These are phyloP conservation scores for Beta corolliflora DNA, from an alignment of 179 eudicot genomes.

Conservation along the genomic window DNA sequence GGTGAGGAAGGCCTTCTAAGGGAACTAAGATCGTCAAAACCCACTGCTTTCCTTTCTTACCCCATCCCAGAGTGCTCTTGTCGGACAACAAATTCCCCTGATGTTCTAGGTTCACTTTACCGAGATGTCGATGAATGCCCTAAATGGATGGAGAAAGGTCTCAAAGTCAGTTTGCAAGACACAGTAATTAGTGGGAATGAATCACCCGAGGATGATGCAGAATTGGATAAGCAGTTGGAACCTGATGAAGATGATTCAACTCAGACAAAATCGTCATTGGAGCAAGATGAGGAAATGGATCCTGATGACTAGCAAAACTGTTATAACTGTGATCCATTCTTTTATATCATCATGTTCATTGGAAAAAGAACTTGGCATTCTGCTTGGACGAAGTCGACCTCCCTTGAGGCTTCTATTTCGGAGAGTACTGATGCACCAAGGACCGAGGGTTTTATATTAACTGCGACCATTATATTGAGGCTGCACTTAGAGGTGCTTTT, in stretches of 20 bases:
- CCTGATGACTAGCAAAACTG: slow-evolving; percentile 58
- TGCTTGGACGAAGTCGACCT: slow-evolving; percentile 1
- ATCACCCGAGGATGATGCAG: slow-evolving; percentile 58
- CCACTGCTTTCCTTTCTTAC: slow-evolving; percentile 67
- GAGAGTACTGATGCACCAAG: slow-evolving; percentile 15
- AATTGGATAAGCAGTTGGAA: slow-evolving; percentile 49
- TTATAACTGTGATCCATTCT: slow-evolving; percentile 15
- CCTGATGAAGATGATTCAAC: slow-evolving; percentile 43
- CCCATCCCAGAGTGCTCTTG: slow-evolving; percentile 97
- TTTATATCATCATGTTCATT: slow-evolving; percentile 12
- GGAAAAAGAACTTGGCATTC: not conserved
- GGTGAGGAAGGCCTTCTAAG: slow-evolving; percentile 68
- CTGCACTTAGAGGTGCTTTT: slow-evolving; percentile 8
- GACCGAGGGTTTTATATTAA: not conserved
- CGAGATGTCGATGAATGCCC: slow-evolving; percentile 66
- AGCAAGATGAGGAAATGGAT: slow-evolving; percentile 94
- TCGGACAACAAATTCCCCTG: slow-evolving; percentile 45
- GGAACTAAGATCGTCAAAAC: slow-evolving; percentile 54
- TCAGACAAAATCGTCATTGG: slow-evolving; percentile 38
- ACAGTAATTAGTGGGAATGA: slow-evolving; percentile 42
- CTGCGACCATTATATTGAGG: slow-evolving; percentile 13
- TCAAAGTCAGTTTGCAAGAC: slow-evolving; percentile 35
- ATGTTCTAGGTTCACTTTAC: slow-evolving; percentile 33
- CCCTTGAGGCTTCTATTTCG: slow-evolving; percentile 7
- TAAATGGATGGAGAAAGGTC: slow-evolving; percentile 55